Conservation (phyloP, 345 rosid species). For the Diplotaxis tenuifolia region DNA sequence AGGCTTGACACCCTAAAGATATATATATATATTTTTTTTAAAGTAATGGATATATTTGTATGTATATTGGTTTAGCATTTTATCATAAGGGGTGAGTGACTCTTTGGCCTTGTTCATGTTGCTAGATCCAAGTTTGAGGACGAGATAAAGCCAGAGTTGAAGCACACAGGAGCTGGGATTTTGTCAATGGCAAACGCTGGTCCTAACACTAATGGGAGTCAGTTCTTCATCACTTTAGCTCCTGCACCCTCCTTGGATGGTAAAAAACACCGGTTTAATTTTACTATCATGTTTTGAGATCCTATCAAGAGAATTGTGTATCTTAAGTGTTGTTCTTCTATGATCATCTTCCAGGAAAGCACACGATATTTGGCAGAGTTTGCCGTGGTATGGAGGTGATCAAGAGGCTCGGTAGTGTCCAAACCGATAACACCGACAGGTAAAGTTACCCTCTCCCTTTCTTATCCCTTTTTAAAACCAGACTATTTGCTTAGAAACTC, state of each 20-base stretch:
- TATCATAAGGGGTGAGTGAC: background rate
- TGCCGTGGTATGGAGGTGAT: conserved; percentile 89
- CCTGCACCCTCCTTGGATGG: conserved; percentile 87
- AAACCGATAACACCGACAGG: conserved; percentile 95
- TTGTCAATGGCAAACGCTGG: conserved; percentile 98
- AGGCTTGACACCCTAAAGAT: background rate
- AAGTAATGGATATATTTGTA: background rate
- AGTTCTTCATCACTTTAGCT: conserved; percentile 87
- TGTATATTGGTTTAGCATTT: background rate
- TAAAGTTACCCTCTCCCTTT: conserved; percentile 19
- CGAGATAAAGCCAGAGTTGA: conserved; percentile 77
- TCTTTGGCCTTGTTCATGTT: background rate
- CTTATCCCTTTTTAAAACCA: background rate
- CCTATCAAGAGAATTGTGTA: background rate
- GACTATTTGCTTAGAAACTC: background rate
- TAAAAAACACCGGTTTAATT: conserved; percentile 27
- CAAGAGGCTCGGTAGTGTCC: conserved; percentile 94
- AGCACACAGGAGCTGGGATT: conserved; percentile 95
- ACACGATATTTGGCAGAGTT: conserved; percentile 94
- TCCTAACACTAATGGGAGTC: conserved; percentile 89
- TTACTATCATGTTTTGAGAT: background rate
- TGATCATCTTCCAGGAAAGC: conserved; percentile 57
- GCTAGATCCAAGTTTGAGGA: conserved; percentile 76
- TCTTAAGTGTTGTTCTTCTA: no score
- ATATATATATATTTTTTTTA: background rate